Conservation (phyloP, 2,329 filamentous ascomycete species). For the Diaporthe vexans region DNA sequence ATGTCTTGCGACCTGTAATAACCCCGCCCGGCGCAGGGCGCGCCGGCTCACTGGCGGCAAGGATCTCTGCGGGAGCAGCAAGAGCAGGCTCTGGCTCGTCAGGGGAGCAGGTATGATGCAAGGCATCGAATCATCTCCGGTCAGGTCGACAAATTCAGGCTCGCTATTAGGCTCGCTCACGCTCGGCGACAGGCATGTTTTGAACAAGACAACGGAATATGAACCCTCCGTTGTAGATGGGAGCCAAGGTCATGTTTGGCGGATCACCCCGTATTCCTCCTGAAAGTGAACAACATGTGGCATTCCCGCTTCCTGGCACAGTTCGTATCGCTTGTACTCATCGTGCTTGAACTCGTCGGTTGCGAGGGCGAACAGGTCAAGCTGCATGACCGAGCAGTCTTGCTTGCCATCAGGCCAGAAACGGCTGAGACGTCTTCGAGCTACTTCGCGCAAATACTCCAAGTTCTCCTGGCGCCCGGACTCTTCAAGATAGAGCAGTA, state of each 20-base stretch:
- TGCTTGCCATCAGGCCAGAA: slow-evolving; percentile 1
- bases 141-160: background rate
- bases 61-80: background rate
- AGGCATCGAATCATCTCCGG: background rate
- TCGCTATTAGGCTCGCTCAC: too few relatives aligned
- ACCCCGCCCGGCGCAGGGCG: too few relatives aligned
- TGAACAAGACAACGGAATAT: background rate
- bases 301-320: background rate
- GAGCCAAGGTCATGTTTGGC: background rate
- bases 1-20: background rate
- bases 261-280: background rate
- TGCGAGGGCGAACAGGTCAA: background rate
- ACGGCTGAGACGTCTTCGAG: background rate
- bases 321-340: background rate
- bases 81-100: background rate
- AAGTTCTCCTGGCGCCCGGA: background rate
- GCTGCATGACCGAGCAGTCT: background rate
- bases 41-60: background rate
- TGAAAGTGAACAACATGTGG: background rate
- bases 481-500: too few relatives aligned
- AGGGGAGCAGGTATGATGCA: background rate
- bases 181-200: background rate
- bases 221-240: background rate
- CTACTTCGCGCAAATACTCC: background rate
- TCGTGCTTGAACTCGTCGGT: background rate